Conservation (phyloP, 257 asterid species). For the Jacaranda mimosifolia region DNA sequence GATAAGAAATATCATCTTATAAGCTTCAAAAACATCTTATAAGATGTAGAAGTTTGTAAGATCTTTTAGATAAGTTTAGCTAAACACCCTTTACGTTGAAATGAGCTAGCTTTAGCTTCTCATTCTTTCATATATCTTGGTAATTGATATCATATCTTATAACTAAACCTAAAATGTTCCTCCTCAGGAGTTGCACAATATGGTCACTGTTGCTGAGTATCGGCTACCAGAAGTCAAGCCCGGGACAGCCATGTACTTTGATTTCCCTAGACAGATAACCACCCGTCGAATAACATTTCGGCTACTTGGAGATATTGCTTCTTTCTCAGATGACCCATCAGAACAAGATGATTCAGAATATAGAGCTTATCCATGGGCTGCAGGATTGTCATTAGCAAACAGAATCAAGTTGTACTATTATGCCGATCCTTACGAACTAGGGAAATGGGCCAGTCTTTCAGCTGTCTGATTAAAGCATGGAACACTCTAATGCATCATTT, state of each 20-base stretch:
- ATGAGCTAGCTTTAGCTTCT: conserved; percentile 12
- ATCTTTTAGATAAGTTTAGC: not conserved
- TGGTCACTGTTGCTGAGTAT: conserved; percentile 82
- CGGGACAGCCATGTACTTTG: conserved; percentile 90
- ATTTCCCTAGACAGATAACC: conserved; percentile 81
- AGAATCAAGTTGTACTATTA: conserved; percentile 85
- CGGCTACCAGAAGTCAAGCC: conserved; percentile 91
- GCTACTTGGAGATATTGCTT: conserved; percentile 85
- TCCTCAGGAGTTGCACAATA: conserved; percentile 75
- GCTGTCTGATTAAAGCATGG: conserved; percentile 57
- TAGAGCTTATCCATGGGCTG: conserved; percentile 63
- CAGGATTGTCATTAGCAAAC: conserved; percentile 81
- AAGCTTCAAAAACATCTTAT: no score
- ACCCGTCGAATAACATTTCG: conserved; percentile 78
- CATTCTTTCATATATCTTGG: not conserved
- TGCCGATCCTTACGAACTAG: conserved; percentile 90
- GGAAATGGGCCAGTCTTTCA: conserved; percentile 95
- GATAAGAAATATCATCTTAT: no score
- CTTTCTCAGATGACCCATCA: conserved; percentile 79
- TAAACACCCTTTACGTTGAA: not conserved
- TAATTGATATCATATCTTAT: not conserved
- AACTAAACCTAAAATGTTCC: not conserved
- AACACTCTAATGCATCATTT: not conserved
- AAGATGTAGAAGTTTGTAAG: no score
- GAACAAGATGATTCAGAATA: conserved; percentile 82